phyloP scores from a whole-genome alignment of 768 basidiomycete species.

The Punctularia strigosozonata region DNA sequence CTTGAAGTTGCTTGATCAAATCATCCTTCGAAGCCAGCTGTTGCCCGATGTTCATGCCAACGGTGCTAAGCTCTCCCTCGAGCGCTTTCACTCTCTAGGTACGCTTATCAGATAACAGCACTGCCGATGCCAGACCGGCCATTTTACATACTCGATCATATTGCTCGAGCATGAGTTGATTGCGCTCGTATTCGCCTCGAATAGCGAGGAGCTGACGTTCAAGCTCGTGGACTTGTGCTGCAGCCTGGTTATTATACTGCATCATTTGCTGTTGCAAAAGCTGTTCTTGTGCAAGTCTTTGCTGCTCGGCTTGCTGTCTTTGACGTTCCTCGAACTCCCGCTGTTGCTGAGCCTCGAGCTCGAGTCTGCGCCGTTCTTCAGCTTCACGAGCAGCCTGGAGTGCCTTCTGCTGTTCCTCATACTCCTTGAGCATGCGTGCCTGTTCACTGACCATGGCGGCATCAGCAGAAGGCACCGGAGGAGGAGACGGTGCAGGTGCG shows the following conservation, averaged over 20 bases:
- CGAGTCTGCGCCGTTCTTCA: constrained; percentile 72
- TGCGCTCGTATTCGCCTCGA: constrained; percentile 95
- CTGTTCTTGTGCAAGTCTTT: constrained; percentile 82
- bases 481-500: constrained; percentile 44
- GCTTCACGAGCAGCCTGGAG: constrained; percentile 71
- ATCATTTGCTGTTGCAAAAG: constrained; percentile 75
- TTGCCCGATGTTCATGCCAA: constrained; percentile 65
- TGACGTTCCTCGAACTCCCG: constrained; percentile 87
- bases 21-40: constrained; percentile 92
- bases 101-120: background rate
- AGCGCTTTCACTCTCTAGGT: constrained; percentile 86
- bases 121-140: background rate
- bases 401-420: constrained; percentile 90
- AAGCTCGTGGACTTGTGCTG: constrained; percentile 66
- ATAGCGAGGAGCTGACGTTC: constrained; percentile 86
- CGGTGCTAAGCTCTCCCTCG: constrained; percentile 75
- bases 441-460: constrained; percentile 76
- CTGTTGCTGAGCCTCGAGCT: constrained; percentile 69
- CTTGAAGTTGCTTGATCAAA: constrained; percentile 88
- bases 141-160: constrained; percentile 73
- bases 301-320: constrained; percentile 74
- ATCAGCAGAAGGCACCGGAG: constrained; percentile 61
- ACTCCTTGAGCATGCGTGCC: constrained; percentile 87
- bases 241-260: constrained; percentile 68
- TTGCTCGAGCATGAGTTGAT: constrained; percentile 94